phyloP scores from a whole-genome alignment of 352 stramenopile species.

The Albugo candida region DNA sequence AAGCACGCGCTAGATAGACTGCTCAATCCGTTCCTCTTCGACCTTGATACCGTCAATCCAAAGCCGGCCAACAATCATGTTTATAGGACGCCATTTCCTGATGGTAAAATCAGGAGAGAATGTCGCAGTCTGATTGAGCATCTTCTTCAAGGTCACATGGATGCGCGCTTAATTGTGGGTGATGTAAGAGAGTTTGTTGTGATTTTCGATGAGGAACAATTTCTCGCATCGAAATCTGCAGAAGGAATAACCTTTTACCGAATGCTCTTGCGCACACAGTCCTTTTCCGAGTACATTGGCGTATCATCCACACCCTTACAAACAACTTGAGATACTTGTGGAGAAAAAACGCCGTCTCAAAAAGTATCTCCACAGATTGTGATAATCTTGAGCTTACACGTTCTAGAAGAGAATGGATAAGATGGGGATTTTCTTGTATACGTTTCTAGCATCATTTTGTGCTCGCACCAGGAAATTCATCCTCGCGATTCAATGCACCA shows the following conservation, averaged over 20 bases:
- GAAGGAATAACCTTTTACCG: slow-evolving; percentile 47
- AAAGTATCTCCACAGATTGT: too few relatives aligned
- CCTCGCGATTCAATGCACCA: too few relatives aligned
- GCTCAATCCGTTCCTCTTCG: slow-evolving; percentile 16
- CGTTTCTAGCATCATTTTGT: too few relatives aligned
- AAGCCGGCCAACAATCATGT: background rate
- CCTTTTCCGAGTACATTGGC: slow-evolving; percentile 74
- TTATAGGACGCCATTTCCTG: background rate
- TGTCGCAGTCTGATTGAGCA: slow-evolving; percentile 50
- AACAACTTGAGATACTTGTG: background rate
- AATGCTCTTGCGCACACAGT: slow-evolving; percentile 50
- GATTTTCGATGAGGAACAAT: slow-evolving; percentile 75
- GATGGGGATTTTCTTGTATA: too few relatives aligned
- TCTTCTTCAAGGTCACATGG: slow-evolving; percentile 42
- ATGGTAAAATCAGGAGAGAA: slow-evolving; percentile 32
- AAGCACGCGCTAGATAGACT: slow-evolving; percentile 35
- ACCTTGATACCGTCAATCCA: slow-evolving; percentile 21
- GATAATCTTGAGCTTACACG: too few relatives aligned
- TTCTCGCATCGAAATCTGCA: slow-evolving; percentile 28
- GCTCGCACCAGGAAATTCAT: too few relatives aligned
- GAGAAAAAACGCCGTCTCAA: too few relatives aligned
- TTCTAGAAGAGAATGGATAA: too few relatives aligned
- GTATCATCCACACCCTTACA: slow-evolving; percentile 30
- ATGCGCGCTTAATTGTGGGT: slow-evolving; percentile 57
- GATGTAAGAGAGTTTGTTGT: slow-evolving; percentile 75